A percentile compares a stretch with the other conserved stretches of the same genome.
Evolutionary conservation across 306 rosid species (phyloP).

Genomic region (Medicago truncatula): DNA sequence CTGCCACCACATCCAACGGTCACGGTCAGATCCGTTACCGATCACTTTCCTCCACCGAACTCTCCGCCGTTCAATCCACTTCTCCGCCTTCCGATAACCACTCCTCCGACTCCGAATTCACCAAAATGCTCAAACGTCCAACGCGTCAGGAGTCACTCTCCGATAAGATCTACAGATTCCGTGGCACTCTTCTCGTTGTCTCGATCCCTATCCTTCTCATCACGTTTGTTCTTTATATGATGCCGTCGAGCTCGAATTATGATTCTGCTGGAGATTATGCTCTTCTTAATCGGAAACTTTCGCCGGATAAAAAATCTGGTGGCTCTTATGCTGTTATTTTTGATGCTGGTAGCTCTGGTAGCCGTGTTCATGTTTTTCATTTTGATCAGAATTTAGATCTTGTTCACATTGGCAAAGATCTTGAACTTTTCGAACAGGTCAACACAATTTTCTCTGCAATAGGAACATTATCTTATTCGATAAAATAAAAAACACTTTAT

Average conservation of each 20-base stretch:
- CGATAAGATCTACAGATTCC: conserved; percentile 77
- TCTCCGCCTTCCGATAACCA: conserved; percentile 69
- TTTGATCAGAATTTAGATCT: conserved; percentile 80
- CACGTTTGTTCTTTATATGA: conserved; percentile 63
- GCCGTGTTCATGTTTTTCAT: conserved; percentile 93
- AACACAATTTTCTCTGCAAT: background rate
- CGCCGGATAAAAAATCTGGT: conserved; percentile 52
- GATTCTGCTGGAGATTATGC: conserved; percentile 51
- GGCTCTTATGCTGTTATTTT: conserved; percentile 78
- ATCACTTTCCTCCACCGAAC: conserved; percentile 92
- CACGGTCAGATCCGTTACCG: conserved; percentile 99
- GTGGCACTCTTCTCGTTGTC: conserved; percentile 70
- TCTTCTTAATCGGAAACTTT: conserved; percentile 60
- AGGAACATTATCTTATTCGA: too few relatives aligned
- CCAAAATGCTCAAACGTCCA: conserved; percentile 89
- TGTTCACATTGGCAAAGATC: conserved; percentile 85
- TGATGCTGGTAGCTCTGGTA: conserved; percentile 99
- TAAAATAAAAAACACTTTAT: too few relatives aligned
- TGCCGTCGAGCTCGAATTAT: conserved; percentile 59
- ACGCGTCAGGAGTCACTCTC: conserved; percentile 68
- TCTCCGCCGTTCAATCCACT: conserved; percentile 63
- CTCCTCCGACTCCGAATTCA: conserved; percentile 50
- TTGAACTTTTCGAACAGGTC: conserved; percentile 87
- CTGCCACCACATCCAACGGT: conserved; percentile 68
- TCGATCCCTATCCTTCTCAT: conserved; percentile 76